Evolutionary conservation across 2,329 filamentous ascomycete species (phyloP), one percentile per base, ranked within the genome.

Genomic region (Penicillium sp.): DNA sequence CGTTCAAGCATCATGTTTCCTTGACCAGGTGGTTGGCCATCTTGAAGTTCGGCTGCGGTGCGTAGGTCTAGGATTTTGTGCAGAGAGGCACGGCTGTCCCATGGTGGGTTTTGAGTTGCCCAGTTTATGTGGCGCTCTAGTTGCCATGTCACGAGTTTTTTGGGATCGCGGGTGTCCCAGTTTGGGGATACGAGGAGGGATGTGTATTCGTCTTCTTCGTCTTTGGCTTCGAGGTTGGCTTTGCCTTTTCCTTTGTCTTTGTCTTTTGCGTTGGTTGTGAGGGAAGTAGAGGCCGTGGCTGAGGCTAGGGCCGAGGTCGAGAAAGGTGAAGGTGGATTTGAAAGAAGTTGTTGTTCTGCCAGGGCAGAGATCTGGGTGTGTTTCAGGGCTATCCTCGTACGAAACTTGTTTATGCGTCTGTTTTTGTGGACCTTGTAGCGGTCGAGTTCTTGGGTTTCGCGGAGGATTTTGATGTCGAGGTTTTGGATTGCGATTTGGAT

Each of bases 41-140:
- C 16, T 3, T n/a, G 9, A 0, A 52, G 26, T 6, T 52, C 37
- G n/a, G 37, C 37, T 7, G 39, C 49, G 29, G 49, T 52, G 5
- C 49, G 49, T 8, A 55, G n/a, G 22, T 55, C 46, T 3, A 55
- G 37, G 3, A 45, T 48, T 3, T 3, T 9, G 37, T 48, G 35
- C 0, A 49, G 33, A 19, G 24, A 27, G 2, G 10, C n/a, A 8
- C 6, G 33, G 16, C 29, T 43, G 2, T 27, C 26, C 52, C 52
- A 54, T n/a, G 44, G 44, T 10, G 29, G 22, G 6, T 35, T 41
- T 6, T 3, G 3, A 16, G 8, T 31, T 21, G 46, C 46, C 52
- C 52, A 55, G 21, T 55, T 47, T 16, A 45, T 43, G 19, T 55
- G 52, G 16, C 52, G 21, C 21, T 55, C 52, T 0, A 55, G 13